These are phyloP conservation scores for Amniculicola lignicola DNA, from an alignment of 495 filamentous ascomycete species.

Conservation along the genomic window DNA sequence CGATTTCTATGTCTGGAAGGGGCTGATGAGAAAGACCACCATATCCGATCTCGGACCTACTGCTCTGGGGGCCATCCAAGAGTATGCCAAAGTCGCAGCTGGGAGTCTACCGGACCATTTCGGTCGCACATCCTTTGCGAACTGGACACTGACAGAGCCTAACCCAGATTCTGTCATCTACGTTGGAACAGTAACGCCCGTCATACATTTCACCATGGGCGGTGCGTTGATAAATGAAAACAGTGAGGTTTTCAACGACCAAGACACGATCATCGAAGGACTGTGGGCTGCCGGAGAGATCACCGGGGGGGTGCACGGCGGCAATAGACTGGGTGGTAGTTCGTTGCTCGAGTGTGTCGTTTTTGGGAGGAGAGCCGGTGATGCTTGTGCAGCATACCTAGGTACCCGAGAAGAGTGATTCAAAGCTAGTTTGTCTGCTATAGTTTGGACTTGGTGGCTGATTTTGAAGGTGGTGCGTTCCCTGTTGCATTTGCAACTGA, in stretches of 20 bases:
- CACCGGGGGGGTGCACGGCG: conserved; percentile 55
- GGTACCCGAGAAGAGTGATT: no score
- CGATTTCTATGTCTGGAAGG: conserved; percentile 59
- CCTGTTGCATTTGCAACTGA: no score
- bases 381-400: background rate
- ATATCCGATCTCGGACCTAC: conserved; percentile 47
- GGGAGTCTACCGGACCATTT: conserved; percentile 43
- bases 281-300: conserved; percentile 56
- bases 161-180: conserved; percentile 51
- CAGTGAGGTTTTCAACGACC: conserved; percentile 42
- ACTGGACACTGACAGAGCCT: conserved; percentile 51
- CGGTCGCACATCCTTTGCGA: conserved; percentile 49
- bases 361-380: conserved; percentile 56
- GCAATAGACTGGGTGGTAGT: conserved; percentile 53
- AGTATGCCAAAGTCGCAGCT: conserved; percentile 46
- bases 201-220: conserved; percentile 61
- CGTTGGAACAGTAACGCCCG: conserved; percentile 57
- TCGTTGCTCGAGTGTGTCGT: conserved; percentile 57
- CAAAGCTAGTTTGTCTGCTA: no score
- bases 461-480: no score
- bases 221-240: conserved; percentile 50
- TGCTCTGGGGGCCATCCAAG: conserved; percentile 44
- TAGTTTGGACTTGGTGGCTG: no score
- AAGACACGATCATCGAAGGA: conserved; percentile 43
- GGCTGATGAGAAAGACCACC: conserved; percentile 52